phyloP scores from a whole-genome alignment of 352 stramenopile genomes.

The Phytophthora melonis region DNA sequence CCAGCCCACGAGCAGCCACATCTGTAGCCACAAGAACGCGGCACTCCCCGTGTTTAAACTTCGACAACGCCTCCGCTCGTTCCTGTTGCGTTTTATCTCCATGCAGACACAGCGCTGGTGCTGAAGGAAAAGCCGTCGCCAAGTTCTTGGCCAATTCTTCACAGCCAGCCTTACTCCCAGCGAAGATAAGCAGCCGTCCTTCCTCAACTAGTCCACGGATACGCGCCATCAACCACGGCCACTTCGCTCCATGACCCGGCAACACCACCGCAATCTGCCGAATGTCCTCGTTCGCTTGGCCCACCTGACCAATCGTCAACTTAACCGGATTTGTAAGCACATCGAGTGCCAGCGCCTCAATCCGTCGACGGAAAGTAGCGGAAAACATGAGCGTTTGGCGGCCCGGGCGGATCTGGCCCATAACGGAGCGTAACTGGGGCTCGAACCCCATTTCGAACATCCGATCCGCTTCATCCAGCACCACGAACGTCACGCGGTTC shows the following conservation, averaged over 20 bases:
- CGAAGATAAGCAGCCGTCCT: slow-evolving; percentile 90
- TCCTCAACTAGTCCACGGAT: slow-evolving; percentile 65
- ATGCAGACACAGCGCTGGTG: slow-evolving; percentile 63
- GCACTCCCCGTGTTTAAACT: slow-evolving; percentile 74
- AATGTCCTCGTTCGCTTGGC: slow-evolving; percentile 93
- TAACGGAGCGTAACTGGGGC: slow-evolving; percentile 80
- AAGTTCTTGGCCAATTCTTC: slow-evolving; percentile 86
- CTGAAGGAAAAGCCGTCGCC: slow-evolving; percentile 32
- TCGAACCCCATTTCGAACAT: slow-evolving; percentile 94
- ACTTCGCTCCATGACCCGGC: slow-evolving; percentile 79
- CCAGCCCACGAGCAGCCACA: slow-evolving; percentile 86
- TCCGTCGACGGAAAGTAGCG: slow-evolving; percentile 80
- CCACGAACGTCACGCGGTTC: slow-evolving; percentile 85
- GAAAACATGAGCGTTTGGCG: slow-evolving; percentile 91
- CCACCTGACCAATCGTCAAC: slow-evolving; percentile 78
- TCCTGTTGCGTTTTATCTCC: slow-evolving; percentile 87
- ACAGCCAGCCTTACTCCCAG: slow-evolving; percentile 84
- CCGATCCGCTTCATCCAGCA: slow-evolving; percentile 88
- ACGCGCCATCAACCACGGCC: slow-evolving; percentile 84
- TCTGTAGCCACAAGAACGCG: slow-evolving; percentile 88
- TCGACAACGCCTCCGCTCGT: slow-evolving; percentile 64
- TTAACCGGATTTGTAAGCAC: slow-evolving; percentile 87
- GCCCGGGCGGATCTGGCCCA: slow-evolving; percentile 86
- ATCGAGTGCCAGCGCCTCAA: slow-evolving; percentile 80
- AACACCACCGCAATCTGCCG: slow-evolving; percentile 84